Percentiles rank a stretch among this genome's conserved stretches.
Evolutionary conservation across 148 eudicot genomes (phyloP).

Genomic region (Rheum nobile): DNA sequence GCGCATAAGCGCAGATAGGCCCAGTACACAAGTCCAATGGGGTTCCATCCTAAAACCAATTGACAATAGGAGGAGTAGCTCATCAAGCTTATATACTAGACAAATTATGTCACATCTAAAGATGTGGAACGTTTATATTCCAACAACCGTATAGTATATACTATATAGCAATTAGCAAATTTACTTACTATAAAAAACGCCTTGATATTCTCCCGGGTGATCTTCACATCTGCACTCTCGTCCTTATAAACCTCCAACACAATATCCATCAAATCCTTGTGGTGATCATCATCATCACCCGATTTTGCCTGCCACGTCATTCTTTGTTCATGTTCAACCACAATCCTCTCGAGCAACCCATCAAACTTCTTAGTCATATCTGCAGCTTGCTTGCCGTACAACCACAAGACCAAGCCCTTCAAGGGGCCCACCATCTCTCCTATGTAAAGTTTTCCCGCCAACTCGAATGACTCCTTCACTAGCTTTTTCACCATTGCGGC

Average conservation of each 20-base stretch:
- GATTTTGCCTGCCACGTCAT: not conserved
- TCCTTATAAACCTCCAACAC: constrained; percentile 18
- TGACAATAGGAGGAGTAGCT: no score
- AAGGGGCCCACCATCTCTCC: constrained; percentile 17
- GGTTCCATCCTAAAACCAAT: no score
- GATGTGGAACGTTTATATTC: no score
- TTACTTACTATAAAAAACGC: constrained; percentile 22
- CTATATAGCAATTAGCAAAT: not conserved
- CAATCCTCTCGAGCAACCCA: constrained; percentile 20
- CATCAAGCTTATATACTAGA: no score
- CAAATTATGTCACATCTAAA: no score
- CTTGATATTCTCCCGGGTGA: constrained; percentile 23
- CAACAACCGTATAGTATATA: no score
- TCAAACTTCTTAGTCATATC: constrained; percentile 12
- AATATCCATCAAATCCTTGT: constrained; percentile 26
- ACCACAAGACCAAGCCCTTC: constrained; percentile 19
- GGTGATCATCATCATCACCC: not conserved
- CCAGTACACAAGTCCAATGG: no score
- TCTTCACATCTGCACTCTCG: constrained; percentile 19
- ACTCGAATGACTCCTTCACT: constrained; percentile 12
- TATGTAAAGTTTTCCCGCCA: constrained; percentile 19
- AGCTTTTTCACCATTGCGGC: constrained; percentile 16
- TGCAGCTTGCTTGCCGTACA: constrained; percentile 13
- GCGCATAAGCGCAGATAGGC: no score
- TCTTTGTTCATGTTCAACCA: constrained; percentile 17